phyloP scores from a whole-genome alignment of 306 rosid genomes.

The Vigna hirtella region DNA sequence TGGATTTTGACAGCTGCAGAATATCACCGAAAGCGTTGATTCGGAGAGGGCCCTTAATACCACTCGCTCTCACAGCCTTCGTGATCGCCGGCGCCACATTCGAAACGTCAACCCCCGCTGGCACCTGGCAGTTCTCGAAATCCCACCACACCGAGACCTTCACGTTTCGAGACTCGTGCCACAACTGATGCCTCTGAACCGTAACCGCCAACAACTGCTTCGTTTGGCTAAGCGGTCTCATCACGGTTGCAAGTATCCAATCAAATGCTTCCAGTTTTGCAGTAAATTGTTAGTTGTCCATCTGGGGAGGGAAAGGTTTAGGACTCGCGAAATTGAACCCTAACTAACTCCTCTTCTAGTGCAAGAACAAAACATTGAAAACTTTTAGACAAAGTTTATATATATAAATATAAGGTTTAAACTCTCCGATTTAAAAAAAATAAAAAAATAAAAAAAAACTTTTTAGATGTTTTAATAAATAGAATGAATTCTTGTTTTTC shows the following conservation, averaged over 20 bases:
- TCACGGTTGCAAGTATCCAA: background rate
- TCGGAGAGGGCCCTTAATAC: slow-evolving; percentile 75
- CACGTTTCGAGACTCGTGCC: slow-evolving; percentile 59
- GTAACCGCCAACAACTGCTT: slow-evolving; percentile 31
- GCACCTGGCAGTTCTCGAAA: slow-evolving; percentile 73
- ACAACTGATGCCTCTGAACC: slow-evolving; percentile 41
- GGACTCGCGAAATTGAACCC: background rate
- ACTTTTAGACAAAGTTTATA: background rate
- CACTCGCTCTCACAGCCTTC: slow-evolving; percentile 65
- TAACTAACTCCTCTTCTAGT: no score
- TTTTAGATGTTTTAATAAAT: no score
- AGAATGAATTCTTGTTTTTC: no score
- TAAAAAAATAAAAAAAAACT: no score
- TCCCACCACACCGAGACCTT: slow-evolving; percentile 93
- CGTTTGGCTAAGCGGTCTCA: slow-evolving; percentile 43
- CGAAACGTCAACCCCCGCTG: slow-evolving; percentile 46
- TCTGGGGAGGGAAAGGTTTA: background rate
- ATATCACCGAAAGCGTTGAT: slow-evolving; percentile 78
- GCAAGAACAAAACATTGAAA: no score
- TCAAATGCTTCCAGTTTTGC: no score
- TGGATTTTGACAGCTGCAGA: slow-evolving; percentile 58
- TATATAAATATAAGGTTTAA: no score
- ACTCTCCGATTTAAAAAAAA: no score
- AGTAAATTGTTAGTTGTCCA: no score
- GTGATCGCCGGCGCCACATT: slow-evolving; percentile 54